Evolutionary conservation across 164 flowering plant species (phyloP).

Genomic region (Kingdonia uniflora): DNA sequence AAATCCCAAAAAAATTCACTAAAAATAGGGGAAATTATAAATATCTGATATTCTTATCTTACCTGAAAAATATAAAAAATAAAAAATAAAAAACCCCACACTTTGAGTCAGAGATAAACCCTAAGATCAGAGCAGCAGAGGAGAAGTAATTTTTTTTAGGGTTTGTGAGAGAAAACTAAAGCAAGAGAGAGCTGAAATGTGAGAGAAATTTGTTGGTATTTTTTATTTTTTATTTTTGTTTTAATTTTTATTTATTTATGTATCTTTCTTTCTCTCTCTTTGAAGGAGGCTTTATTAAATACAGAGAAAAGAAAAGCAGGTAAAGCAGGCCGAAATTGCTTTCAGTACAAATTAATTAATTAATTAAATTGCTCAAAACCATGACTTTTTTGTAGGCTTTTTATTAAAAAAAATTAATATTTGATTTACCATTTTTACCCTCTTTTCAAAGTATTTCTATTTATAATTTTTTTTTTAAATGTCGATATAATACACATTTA

Average conservation of each 20-base stretch:
- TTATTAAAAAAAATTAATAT: too few relatives aligned
- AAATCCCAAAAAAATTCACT: too few relatives aligned
- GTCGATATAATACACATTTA: too few relatives aligned
- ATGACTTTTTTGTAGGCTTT: too few relatives aligned
- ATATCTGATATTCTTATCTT: conserved; percentile 6
- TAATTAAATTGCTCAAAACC: background rate
- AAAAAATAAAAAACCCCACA: conserved; percentile 6
- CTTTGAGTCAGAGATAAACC: too few relatives aligned
- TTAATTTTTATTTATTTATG: conserved; percentile 8
- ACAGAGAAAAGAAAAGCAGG: too few relatives aligned
- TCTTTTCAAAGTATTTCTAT: too few relatives aligned
- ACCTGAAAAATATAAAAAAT: conserved; percentile 18
- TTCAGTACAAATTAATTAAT: conserved; percentile 7
- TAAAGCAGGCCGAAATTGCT: conserved; percentile 30
- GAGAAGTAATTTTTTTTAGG: conserved; percentile 9
- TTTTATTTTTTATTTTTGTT: conserved; percentile 6
- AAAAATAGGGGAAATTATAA: conserved; percentile 4
- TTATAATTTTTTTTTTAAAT: too few relatives aligned
- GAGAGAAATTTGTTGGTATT: conserved; percentile 4
- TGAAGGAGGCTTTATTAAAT: conserved; percentile 3
- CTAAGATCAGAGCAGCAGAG: too few relatives aligned
- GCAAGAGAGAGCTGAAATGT: conserved; percentile 5
- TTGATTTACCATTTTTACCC: too few relatives aligned
- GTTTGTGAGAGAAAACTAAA: conserved; percentile 7
- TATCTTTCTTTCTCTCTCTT: conserved; percentile 13